These are phyloP conservation scores for Aquilaria agallochum DNA, from an alignment of 441 rosid genomes.

Conservation along the genomic window DNA sequence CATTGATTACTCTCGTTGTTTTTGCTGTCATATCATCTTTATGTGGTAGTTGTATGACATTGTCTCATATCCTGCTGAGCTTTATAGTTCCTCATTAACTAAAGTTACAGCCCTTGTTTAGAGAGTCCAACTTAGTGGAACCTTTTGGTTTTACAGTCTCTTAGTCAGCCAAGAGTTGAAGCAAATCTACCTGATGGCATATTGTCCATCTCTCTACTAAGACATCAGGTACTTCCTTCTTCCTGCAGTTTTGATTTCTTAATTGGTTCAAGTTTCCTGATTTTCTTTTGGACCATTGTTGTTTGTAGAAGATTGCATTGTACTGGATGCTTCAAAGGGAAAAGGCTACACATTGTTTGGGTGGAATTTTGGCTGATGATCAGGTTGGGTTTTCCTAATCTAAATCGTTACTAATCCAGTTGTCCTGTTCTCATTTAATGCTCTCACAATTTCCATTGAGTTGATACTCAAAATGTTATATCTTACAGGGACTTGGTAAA, in stretches of 20 bases:
- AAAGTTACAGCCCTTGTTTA: constrained; percentile 8
- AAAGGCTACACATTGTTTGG: constrained; percentile 69
- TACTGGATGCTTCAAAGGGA: constrained; percentile 97
- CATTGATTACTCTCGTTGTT: too few relatives aligned
- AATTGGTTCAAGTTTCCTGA: constrained; percentile 8
- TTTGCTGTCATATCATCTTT: too few relatives aligned
- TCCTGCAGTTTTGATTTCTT: constrained; percentile 11
- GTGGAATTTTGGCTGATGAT: constrained; percentile 98
- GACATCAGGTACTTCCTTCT: constrained; percentile 77
- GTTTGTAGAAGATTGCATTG: constrained; percentile 88
- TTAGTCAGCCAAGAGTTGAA: constrained; percentile 83
- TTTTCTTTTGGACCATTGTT: constrained; percentile 20
- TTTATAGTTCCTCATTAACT: constrained; percentile 7
- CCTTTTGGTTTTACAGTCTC: constrained; percentile 52
- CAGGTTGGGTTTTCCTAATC: constrained; percentile 52
- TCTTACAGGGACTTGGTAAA: constrained; percentile 94
- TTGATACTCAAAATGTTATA: constrained; percentile 18
- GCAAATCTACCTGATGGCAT: constrained; percentile 59
- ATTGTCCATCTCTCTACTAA: constrained; percentile 77
- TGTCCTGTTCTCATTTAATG: constrained; percentile 5
- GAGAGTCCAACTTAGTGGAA: constrained; percentile 10
- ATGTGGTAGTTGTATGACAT: too few relatives aligned
- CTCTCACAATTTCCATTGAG: constrained; percentile 11
- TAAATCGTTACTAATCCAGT: constrained; percentile 11
- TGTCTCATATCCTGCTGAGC: background rate